Base-by-base conservation (phyloP, 768 basidiomycete species). In the Sarcodon aspratus region DNA sequence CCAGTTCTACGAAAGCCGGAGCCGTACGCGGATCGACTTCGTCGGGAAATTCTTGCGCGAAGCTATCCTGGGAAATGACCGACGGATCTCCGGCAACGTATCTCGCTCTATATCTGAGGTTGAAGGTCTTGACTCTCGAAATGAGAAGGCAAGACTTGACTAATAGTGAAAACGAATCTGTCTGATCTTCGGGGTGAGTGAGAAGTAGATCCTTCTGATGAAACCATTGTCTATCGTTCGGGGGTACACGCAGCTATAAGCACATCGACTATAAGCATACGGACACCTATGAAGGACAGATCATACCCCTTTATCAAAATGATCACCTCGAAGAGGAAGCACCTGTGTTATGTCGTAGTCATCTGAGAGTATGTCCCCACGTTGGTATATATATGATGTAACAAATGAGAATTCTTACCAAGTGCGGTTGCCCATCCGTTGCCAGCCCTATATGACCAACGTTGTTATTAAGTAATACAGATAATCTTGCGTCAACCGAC, bases 291-390 rank as follows among this genome's bases (percentile, higher is more conserved):
- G 40, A 55, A 46, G 46, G 52, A 34, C 34, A 54, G 32, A 9
- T 59, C 77, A 54, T 58, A 83, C 82, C 48, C 82, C 82, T 54
- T 70, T 66, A 49, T 81, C 71, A 55, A 80, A 83, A 33, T 77
- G 69, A 35, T 78, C 75, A 7, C 71, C 71, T 37, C 77, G 71
- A 12, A 82, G 68, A 1, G 85, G 84, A 21, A 88, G 69, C 15
- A 85, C 61, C 51, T 87, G 85, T 17, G 79, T 78, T 15, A 89
- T 70, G 56, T 86, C 85, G 51, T 78, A 72, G 58, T 89, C 85
- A 53, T 88, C 86, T 42, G 15, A 17, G 9, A 27, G 8, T 13
- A 13, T 42, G 15, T 13, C 40, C 15, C 27, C 27, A 15, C 6
- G 40, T 42, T 42, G 40, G 21, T 27, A 42, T 11, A 9, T 8